Base-by-base conservation (phyloP, 2,329 filamentous ascomycete genomes). In the Rachicladosporium sp. region DNA sequence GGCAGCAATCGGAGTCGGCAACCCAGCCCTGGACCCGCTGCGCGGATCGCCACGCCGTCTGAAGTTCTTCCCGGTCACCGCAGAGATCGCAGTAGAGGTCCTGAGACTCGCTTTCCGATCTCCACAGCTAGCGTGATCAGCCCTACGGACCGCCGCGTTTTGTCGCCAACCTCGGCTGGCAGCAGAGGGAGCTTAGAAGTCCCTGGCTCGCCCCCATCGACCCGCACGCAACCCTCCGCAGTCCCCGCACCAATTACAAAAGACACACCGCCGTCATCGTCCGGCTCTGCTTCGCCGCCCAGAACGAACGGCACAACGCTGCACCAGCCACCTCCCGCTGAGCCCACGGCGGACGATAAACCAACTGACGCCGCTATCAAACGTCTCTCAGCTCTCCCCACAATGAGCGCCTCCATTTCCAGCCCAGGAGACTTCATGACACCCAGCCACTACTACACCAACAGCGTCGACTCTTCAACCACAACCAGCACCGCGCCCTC, bases 101-200 rank as follows among this genome's bases (percentile, higher is more conserved):
- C 58, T 6, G 62, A 68, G 54, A 93, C 83, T 6, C 75, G 87
- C 31, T 95, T 94, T 68, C 91, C 86, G 1, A 82, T 95, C 34
- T 49, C 49, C 48, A 63, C 66, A 3, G 64, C 61, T 2, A 59
- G 73, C 64, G 52, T 78, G 74, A 45, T 46, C 10, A 52, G 45
- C 8, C 46, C 48, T 4, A 47, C 42, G 3, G 46, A 45, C n/a
- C 46, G 41, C 13, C 44, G 77, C 68, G 35, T 65, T 69, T 41
- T 52, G 45, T 57, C 55, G 10, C 55, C 54, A 10, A 56, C 50
- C 12, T 45, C 46, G 1, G 54, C 53, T 6, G 43, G 31, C n/a
- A 42, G 46, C 10, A 41, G 74, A 69, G 53, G 59, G 76, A 91
- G 84, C 54, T 73, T 95, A 2, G 86, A 93, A 52, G 87, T 95